Evolutionary conservation across 2,329 filamentous ascomycete genomes (phyloP).

Genomic region (Magnaporthales sp.): DNA sequence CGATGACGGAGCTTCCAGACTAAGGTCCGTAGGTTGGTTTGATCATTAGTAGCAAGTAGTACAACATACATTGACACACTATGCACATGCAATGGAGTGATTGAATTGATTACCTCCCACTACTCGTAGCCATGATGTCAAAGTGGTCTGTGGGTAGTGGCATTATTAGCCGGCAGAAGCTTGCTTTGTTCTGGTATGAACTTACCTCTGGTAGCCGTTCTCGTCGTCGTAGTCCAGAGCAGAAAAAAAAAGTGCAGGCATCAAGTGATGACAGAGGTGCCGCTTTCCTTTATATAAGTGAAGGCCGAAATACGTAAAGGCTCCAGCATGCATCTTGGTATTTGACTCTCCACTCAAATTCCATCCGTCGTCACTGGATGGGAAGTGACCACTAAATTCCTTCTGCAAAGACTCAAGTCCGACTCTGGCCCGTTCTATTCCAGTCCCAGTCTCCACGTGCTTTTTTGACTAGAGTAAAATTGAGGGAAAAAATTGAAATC

Average conservation of each 20-base stretch:
- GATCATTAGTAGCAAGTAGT: neutral
- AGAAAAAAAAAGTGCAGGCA: neutral
- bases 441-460: neutral
- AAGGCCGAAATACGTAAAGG: neutral
- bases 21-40: neutral
- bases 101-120: neutral
- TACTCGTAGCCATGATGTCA: neutral
- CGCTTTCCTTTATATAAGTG: neutral
- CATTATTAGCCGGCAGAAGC: neutral
- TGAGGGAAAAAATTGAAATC: neutral
- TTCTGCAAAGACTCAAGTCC: neutral
- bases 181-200: neutral
- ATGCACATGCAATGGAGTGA: no score
- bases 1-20: neutral
- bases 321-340: neutral
- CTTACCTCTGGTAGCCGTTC: neutral
- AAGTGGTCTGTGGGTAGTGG: neutral
- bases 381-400: neutral
- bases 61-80: neutral
- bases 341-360: neutral
- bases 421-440: neutral
- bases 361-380: neutral
- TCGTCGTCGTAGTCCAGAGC: neutral
- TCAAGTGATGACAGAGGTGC: neutral
- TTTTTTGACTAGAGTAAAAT: neutral